Conservation (phyloP, 2,329 filamentous ascomycete species). For the Gnomoniopsis smithogilvyi region DNA sequence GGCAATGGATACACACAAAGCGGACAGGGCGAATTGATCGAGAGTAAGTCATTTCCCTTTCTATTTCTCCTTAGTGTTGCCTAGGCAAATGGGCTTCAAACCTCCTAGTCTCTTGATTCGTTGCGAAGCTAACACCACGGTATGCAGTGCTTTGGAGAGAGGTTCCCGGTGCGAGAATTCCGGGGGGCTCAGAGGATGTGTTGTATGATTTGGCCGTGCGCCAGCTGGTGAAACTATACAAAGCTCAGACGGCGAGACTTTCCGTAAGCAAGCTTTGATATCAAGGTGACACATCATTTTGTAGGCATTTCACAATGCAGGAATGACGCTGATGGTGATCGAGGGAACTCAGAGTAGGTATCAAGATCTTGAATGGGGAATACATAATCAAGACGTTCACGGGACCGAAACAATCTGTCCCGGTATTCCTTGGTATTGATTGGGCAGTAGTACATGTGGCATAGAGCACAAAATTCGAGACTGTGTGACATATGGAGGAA, state of each 20-base stretch:
- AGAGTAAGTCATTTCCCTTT: slow-evolving; percentile 50
- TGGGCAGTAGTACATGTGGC: too few species aligned
- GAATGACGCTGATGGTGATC: neutral
- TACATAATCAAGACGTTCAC: too few species aligned
- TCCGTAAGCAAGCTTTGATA: slow-evolving; percentile 1
- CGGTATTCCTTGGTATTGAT: too few species aligned
- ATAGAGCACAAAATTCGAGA: too few species aligned
- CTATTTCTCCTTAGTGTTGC: neutral
- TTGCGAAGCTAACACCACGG: neutral
- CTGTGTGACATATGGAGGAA: too few species aligned
- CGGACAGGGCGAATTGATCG: slow-evolving; percentile 68
- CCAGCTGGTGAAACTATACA: slow-evolving; percentile 69
- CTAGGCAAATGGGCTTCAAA: too few species aligned
- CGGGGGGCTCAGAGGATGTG: slow-evolving; percentile 71
- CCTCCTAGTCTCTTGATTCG: too few species aligned
- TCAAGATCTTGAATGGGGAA: too few species aligned
- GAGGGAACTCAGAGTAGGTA: too few species aligned
- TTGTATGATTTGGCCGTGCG: slow-evolving; percentile 67
- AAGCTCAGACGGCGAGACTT: slow-evolving; percentile 51
- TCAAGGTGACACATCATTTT: neutral
- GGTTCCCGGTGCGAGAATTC: slow-evolving; percentile 59
- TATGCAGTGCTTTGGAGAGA: slow-evolving; percentile 57
- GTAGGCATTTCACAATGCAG: neutral
- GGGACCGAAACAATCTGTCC: too few species aligned
- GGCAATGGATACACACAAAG: slow-evolving; percentile 69